These are phyloP conservation scores for Coemansia sp. DNA, from an alignment of 192 early-diverging fungal species.

Conservation along the genomic window DNA sequence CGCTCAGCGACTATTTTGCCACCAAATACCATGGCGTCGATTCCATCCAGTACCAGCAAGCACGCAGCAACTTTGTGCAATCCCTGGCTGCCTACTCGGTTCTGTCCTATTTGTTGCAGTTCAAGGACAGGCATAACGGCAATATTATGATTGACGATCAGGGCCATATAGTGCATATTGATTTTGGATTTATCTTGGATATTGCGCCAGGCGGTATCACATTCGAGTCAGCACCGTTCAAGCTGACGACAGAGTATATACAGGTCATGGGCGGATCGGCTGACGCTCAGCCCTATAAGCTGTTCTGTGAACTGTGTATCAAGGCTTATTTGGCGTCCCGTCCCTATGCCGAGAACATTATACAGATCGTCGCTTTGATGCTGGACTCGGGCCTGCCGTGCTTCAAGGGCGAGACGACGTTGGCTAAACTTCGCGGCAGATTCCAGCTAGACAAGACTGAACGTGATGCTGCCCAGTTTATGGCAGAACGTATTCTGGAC, in stretches of 20 bases:
- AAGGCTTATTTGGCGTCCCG: constrained; percentile 90
- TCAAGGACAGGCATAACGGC: constrained; percentile 99
- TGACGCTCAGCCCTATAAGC: constrained; percentile 76
- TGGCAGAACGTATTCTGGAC: constrained; percentile 85
- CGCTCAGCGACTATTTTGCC: constrained; percentile 93
- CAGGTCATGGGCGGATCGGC: constrained; percentile 93
- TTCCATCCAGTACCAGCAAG: constrained; percentile 87
- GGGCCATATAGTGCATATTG: constrained; percentile 97
- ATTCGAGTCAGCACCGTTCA: constrained; percentile 97
- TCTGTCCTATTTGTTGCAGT: constrained; percentile 91
- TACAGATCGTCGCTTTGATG: constrained; percentile 90
- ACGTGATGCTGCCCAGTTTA: constrained; percentile 91
- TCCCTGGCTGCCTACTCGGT: constrained; percentile 95
- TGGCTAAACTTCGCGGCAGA: constrained; percentile 77
- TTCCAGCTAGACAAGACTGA: constrained; percentile 93
- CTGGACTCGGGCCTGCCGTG: constrained; percentile 95
- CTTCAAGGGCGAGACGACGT: constrained; percentile 92
- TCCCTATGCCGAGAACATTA: constrained; percentile 90
- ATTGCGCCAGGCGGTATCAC: constrained; percentile 98
- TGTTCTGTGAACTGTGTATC: constrained; percentile 89
- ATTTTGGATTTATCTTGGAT: constrained; percentile 98
- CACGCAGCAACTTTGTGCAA: constrained; percentile 93
- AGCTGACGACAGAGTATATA: constrained; percentile 97
- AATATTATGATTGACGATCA: constrained; percentile 99
- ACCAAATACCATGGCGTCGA: constrained; percentile 90